Evolutionary conservation across 176 grass and related monocot genomes (phyloP), one percentile per base, ranked within the genome.

Genomic region (Oryza longistaminata): DNA sequence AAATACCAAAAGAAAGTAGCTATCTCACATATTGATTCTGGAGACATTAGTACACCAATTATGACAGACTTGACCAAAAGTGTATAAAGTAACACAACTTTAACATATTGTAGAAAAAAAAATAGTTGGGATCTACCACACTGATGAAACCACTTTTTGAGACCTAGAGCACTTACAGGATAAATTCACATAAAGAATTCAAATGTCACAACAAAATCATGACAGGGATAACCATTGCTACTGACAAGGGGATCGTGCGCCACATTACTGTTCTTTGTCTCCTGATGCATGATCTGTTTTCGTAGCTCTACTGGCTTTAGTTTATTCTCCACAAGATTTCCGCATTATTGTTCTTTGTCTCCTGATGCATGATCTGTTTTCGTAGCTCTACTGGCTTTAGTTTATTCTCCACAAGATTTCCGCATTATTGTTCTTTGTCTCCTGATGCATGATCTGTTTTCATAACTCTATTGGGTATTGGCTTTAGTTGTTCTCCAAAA

Each of bases 41-140:
- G 73, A 86, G 60, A 34, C 14, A 19, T 11, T 73, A 40, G 34
- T 58, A 82, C 60, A 1, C 77, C 77, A 45, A 86, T 86, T 65
- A 90, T 81, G 55, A 90, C 55, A 13, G 39, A 49, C 26, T 81
- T 89, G 66, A 90, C 78, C 29, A 74, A 89, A 78, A 82, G 49
- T 55, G 29, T 66, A 74, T 74, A 86, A 82, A 55, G 73, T 82
- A 73, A 27, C 37, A 71, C 73, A 61, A 3, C 45, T 83, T 86
- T 50, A 83, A 74, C 78, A 83, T 83, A 86, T 83, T 73, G 40
- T 48, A 68, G 48, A 72, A 78, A 87, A 86, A 27, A 58, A 66
- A 68, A 67, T 62, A 61, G 39, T 70, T 85, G 75, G 26, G 46
- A 90, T 90, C 72, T 68, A 82, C 58, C 12, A 35, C 42, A 34